Percentiles rank a stretch among this genome's conserved stretches.
phyloP scores from a whole-genome alignment of 148 eudicot genomes.

The Talinum fruticosum region DNA sequence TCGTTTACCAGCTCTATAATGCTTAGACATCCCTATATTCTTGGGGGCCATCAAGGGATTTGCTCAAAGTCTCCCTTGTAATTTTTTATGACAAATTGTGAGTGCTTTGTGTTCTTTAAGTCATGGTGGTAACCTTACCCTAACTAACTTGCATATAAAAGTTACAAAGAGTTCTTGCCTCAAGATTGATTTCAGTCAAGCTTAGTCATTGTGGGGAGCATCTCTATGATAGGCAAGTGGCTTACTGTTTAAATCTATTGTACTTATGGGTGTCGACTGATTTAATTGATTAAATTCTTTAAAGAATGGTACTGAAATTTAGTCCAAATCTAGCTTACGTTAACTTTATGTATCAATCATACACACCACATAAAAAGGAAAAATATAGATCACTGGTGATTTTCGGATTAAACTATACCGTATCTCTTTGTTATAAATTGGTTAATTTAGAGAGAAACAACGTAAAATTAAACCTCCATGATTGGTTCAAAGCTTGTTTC shows the following conservation, averaged over 20 bases:
- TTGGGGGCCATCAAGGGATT: constrained; percentile 18
- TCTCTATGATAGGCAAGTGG: background rate
- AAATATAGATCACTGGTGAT: too few relatives aligned
- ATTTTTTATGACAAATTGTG: background rate
- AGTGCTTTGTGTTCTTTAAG: background rate
- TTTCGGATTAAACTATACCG: too few relatives aligned
- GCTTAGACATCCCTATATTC: constrained; percentile 19
- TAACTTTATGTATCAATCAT: too few relatives aligned
- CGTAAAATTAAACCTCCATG: too few relatives aligned
- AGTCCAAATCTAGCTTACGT: too few relatives aligned
- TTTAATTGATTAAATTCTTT: background rate
- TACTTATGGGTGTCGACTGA: background rate
- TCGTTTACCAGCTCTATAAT: background rate
- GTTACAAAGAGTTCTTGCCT: background rate
- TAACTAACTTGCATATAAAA: background rate
- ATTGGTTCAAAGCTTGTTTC: too few relatives aligned
- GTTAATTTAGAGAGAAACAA: too few relatives aligned
- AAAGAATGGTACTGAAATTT: background rate
- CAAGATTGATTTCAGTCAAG: background rate
- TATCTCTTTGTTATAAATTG: too few relatives aligned
- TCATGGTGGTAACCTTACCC: constrained; percentile 11
- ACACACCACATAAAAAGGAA: too few relatives aligned
- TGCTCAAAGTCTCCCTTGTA: background rate
- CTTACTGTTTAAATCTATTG: background rate
- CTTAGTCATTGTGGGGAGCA: background rate